Evolutionary conservation across 331 rosid species (phyloP).

Genomic region (Stylosanthes scabra): DNA sequence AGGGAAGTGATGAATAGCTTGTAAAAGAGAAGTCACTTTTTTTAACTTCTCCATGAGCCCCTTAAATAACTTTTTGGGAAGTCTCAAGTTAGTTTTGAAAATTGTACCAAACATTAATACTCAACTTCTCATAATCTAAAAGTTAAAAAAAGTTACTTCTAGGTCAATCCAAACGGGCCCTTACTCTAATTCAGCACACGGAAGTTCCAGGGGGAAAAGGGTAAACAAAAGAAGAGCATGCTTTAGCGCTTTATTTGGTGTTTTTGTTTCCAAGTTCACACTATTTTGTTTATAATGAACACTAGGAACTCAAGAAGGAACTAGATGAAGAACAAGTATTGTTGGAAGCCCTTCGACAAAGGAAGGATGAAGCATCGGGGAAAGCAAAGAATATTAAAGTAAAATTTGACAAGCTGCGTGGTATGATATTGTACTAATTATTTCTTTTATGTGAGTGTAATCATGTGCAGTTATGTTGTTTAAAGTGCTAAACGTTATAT

Average conservation of each 20-base stretch:
- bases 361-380: conserved; percentile 59
- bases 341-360: conserved; percentile 51
- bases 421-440: conserved; percentile 52
- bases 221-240: neutral
- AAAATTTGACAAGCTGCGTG: conserved; percentile 69
- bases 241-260: neutral
- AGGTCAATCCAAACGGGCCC: too few species aligned
- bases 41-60: too few species aligned
- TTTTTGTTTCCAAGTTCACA: conserved; percentile 13
- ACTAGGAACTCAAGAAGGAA: conserved; percentile 53
- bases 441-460: conserved; percentile 28
- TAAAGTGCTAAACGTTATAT: conserved; percentile 30
- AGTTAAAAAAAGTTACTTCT: too few species aligned
- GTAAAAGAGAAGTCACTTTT: too few species aligned
- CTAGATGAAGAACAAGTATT: conserved; percentile 44
- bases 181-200: conserved; percentile 50
- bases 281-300: conserved; percentile 26
- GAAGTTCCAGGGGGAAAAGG: conserved; percentile 49
- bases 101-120: too few species aligned
- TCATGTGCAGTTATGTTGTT: conserved; percentile 17
- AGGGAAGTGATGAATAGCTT: too few species aligned
- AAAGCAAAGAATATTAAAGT: conserved; percentile 60
- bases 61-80: too few species aligned
- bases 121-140: too few species aligned
- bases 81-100: too few species aligned